These are phyloP conservation scores for Ceratobasidium sp. DNA, from an alignment of 1,284 basidiomycete genomes.

Conservation along the genomic window DNA sequence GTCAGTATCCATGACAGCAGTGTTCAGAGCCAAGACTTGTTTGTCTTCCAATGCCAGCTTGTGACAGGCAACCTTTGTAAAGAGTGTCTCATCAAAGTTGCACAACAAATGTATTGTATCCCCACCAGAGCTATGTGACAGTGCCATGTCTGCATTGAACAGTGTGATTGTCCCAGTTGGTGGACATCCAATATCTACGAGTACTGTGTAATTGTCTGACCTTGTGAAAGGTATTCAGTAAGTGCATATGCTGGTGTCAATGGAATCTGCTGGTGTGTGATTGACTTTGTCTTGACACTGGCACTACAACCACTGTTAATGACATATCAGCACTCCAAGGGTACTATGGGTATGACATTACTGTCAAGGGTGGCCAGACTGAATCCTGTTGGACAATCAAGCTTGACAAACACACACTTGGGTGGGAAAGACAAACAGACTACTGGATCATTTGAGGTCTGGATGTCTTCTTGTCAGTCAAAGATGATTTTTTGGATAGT, in stretches of 20 bases:
- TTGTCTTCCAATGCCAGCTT: not conserved
- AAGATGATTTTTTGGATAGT: slow-evolving; percentile 17
- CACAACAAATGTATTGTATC: slow-evolving; percentile 40
- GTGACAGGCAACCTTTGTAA: not conserved
- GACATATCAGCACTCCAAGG: not conserved
- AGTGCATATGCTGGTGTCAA: slow-evolving; percentile 37
- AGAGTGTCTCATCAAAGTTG: not conserved
- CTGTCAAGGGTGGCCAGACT: not conserved
- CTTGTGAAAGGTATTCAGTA: slow-evolving; percentile 34
- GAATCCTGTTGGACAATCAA: not conserved
- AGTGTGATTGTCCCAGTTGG: slow-evolving; percentile 5
- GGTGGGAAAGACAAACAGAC: not conserved
- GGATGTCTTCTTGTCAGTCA: not conserved
- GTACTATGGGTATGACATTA: slow-evolving; percentile 19
- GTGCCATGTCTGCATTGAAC: slow-evolving; percentile 16
- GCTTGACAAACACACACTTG: slow-evolving; percentile 7
- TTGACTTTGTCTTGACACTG: not conserved
- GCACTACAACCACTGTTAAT: too few species aligned
- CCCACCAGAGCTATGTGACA: slow-evolving; percentile 42
- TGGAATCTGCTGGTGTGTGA: slow-evolving; percentile 28
- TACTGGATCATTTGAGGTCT: not conserved
- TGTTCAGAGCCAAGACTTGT: not conserved
- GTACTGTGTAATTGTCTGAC: not conserved
- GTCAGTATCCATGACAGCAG: too few species aligned
- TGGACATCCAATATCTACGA: slow-evolving; percentile 5